Evolutionary conservation across 371 early-diverging fungal species (phyloP), one percentile per base, ranked within the genome.

Genomic region (Conidiobolus incongruus): DNA sequence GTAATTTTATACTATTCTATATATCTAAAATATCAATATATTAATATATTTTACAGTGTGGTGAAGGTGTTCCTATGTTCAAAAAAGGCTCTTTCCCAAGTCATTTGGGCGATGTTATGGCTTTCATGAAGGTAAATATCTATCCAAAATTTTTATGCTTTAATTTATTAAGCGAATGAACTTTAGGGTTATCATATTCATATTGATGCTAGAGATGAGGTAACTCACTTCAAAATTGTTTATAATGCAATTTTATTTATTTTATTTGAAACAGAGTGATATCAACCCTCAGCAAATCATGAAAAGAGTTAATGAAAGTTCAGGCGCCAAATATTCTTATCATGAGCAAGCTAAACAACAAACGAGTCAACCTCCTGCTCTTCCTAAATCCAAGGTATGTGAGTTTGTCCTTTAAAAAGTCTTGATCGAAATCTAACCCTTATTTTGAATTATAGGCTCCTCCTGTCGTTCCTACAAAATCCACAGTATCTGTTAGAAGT

Each of bases 11-110:
- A n/a, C n/a, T n/a, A n/a, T n/a, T n/a, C 15, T 17, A n/a, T n/a
- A 33, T n/a, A 33, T 16, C 12, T 3, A 16, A 6, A 33, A n/a
- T 21, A 31, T 31, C 17, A 19, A 3, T 22, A 16, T 28, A 35
- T 2, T 26, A 21, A 24, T 24, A 10, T 22, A 24, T 13, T 5
- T 51, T 13, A 20, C 55, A 81, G 79, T 89, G 90, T 53, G 93
- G 91, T 5, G 83, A 78, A 40, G 89, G 91, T 47, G 93, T 88
- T 8, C 89, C 89, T 5, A 86, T 84, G 35, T 59, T 70, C 30
- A 73, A 79, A 53, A 92, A 90, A 60, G 91, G 81, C 20, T 66
- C 82, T 47, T 82, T 83, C 48, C 72, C 72, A 48, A 62, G 72
- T 23, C 87, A 86, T 45, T 52, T 86, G 26, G 65, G 66, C 34